These are phyloP conservation scores for Phyllosticta paracitricarpa DNA, from an alignment of 2,329 filamentous ascomycete species.

Conservation along the genomic window DNA sequence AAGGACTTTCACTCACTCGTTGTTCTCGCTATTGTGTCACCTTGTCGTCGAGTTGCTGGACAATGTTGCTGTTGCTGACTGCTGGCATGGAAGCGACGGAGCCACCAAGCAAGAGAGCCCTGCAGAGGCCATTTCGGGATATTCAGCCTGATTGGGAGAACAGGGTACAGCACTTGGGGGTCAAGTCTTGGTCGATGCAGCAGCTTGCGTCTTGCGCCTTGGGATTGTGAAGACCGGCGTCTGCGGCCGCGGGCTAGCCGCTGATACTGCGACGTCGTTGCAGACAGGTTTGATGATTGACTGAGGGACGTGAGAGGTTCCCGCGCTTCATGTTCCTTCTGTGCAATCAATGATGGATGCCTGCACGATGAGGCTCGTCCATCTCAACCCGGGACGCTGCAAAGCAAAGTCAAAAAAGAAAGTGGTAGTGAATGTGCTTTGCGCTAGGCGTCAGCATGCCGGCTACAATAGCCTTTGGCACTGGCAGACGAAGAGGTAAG, in stretches of 20 bases:
- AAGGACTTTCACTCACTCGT: neutral
- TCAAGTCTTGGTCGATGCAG: neutral
- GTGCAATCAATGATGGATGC: neutral
- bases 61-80: neutral
- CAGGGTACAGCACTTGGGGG: neutral
- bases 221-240: conserved; percentile 6
- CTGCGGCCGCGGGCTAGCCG: conserved; percentile 19
- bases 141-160: neutral
- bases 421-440: neutral
- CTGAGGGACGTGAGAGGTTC: conserved; percentile 11
- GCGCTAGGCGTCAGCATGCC: neutral
- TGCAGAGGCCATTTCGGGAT: neutral
- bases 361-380: neutral
- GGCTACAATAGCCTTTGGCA: neutral
- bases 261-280: conserved; percentile 19
- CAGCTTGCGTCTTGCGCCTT: neutral
- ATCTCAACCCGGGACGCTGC: neutral
- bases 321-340: neutral
- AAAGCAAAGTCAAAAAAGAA: neutral
- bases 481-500: neutral
- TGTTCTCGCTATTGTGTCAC: neutral
- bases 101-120: neutral
- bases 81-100: neutral
- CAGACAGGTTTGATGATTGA: conserved; percentile 21
- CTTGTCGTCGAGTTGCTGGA: neutral